Evolutionary conservation across 1,139 yeast genomes (phyloP), one percentile per base, ranked within the genome.

Genomic region (Candida sp.): DNA sequence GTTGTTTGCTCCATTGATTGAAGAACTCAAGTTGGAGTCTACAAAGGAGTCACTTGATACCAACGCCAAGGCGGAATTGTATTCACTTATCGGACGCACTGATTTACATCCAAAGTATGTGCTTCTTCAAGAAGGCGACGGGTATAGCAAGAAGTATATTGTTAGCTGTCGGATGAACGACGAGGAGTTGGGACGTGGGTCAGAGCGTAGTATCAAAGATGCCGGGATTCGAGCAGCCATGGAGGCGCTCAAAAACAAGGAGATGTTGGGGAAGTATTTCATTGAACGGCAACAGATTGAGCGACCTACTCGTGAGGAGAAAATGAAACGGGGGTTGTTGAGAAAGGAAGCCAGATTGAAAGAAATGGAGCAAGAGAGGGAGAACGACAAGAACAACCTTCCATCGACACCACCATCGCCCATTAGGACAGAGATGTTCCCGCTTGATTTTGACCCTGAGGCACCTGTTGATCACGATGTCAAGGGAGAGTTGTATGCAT

Each of bases 1-100:
- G 47, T 70, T 91, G 32, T 79, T 85, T 46, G 73, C 71, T 8
- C 62, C 63, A 37, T 63, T 65, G 49, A 58, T 75, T 27, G 52
- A 54, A 25, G 58, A 58, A 23, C 68, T 66, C 49, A 77, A 71
- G 51, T 50, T 54, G 9, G 69, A 69, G 39, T 63, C 66, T 46
- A 57, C 64, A 53, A 58, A 61, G 7, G 77, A 63, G 68, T 67
- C 77, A 7, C 65, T 81, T 6, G 77, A 85, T 58, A 78, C 75
- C 54, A 81, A 82, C 47, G 90, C 96, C n/a, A 94, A 94, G 61
- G 81, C 85, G 17, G 86, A 86, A 54, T 73, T 94, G 17, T 93
- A 94, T 63, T 84, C 93, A 1, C 72, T 88, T 47, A 84, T 94
- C 48, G 98, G 98, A 0, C 81, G 86, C 42, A 93, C 94, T 0